Conservation (phyloP, 139 green algal species). For the Coelastrella sp. region DNA sequence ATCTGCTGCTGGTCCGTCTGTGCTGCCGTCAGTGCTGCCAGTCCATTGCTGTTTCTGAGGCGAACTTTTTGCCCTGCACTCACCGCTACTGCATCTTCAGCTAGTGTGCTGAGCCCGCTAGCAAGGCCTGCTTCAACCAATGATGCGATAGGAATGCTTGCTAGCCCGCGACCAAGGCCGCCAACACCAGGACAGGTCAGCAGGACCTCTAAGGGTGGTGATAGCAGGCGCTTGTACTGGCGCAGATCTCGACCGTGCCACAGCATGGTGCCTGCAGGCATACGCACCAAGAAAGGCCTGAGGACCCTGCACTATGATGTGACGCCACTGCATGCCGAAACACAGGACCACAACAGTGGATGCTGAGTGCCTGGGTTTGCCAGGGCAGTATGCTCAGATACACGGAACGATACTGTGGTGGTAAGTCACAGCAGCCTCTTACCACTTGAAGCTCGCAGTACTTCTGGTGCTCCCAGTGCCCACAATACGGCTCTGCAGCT, state of each 20-base stretch:
- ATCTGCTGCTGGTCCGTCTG: too few species aligned
- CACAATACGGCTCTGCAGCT: constrained; percentile 78
- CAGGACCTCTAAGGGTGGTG: constrained; percentile 77
- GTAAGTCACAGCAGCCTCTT: neutral
- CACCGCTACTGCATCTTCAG: constrained; percentile 68
- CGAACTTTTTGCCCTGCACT: neutral
- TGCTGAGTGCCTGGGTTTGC: too few species aligned
- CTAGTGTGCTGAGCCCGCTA: constrained; percentile 67
- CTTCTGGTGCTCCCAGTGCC: constrained; percentile 75
- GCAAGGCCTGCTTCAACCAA: constrained; percentile 69
- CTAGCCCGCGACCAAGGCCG: constrained; percentile 75
- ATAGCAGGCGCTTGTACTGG: constrained; percentile 78
- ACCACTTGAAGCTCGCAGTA: constrained; percentile 75
- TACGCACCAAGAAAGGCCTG: neutral
- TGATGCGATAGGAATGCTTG: constrained; percentile 60
- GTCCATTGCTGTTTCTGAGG: too few species aligned
- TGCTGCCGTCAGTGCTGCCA: too few species aligned
- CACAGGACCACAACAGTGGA: neutral
- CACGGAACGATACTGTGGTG: too few species aligned
- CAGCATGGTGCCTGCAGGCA: constrained; percentile 64
- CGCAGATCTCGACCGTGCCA: constrained; percentile 85
- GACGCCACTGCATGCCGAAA: neutral
- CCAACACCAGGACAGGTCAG: constrained; percentile 61
- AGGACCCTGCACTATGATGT: neutral
- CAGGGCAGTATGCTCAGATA: too few species aligned